Evolutionary conservation across 73 alveolate species (phyloP).

Genomic region (Stentor roeselii): DNA sequence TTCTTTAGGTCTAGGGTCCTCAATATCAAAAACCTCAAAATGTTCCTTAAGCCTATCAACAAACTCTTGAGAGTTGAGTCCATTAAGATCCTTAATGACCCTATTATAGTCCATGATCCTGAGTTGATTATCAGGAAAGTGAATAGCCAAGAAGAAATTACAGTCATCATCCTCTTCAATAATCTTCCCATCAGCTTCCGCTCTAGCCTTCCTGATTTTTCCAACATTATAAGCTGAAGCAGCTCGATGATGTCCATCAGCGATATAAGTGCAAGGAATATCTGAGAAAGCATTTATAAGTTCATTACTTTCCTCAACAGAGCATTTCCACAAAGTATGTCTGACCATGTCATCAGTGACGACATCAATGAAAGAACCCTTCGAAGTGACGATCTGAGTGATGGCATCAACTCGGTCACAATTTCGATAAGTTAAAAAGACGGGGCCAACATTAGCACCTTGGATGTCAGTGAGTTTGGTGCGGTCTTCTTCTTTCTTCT

Average conservation of each 20-base stretch:
- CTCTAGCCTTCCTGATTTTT: constrained; percentile 48
- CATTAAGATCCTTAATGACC: constrained; percentile 43
- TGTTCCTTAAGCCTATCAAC: constrained; percentile 22
- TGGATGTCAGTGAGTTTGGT: constrained; percentile 55
- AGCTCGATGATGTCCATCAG: constrained; percentile 85
- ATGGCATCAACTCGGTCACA: constrained; percentile 46
- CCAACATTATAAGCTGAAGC: constrained; percentile 80
- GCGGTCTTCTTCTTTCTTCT: constrained; percentile 68
- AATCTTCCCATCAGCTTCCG: constrained; percentile 38
- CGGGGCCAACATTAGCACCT: constrained; percentile 77
- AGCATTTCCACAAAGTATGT: constrained; percentile 63
- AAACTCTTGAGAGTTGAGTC: constrained; percentile 35
- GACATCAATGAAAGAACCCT: constrained; percentile 34
- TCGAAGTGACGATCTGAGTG: constrained; percentile 27
- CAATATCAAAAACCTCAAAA: constrained; percentile 30
- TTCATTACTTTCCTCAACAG: constrained; percentile 51
- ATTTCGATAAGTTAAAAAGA: constrained; percentile 51
- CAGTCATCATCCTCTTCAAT: neutral
- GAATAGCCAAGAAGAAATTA: constrained; percentile 58
- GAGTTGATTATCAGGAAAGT: constrained; percentile 52
- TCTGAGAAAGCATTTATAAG: constrained; percentile 31
- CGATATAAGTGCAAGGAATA: constrained; percentile 60
- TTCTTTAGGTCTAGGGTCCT: constrained; percentile 34
- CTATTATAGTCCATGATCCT: constrained; percentile 69
- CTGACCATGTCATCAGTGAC: constrained; percentile 42